Evolutionary conservation across 2,329 filamentous ascomycete genomes (phyloP).

Genomic region (Colletotrichum sp.): DNA sequence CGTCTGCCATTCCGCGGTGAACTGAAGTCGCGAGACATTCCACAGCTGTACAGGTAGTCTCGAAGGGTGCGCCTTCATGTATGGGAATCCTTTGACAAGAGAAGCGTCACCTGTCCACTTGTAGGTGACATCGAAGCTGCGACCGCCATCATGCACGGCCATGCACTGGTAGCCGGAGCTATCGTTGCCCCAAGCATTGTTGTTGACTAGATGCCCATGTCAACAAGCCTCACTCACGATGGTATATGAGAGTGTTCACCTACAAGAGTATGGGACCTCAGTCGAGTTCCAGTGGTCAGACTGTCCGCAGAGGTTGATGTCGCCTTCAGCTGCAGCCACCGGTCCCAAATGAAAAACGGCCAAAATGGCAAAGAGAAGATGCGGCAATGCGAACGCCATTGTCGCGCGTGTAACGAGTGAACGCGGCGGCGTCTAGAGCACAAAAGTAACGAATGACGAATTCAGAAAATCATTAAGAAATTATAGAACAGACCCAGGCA

Average conservation of each 20-base stretch:
- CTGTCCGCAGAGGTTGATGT: conserved; percentile 14
- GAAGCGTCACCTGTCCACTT: conserved; percentile 18
- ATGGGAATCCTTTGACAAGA: conserved; percentile 16
- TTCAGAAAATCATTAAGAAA: not conserved
- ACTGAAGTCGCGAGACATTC: conserved; percentile 14
- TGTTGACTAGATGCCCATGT: not conserved
- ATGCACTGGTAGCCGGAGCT: conserved; percentile 19
- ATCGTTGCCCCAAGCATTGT: conserved; percentile 20
- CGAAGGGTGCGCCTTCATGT: conserved; percentile 13
- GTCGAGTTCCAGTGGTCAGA: conserved; percentile 20
- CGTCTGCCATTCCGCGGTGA: conserved; percentile 14
- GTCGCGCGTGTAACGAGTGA: not conserved
- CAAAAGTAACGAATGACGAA: not conserved
- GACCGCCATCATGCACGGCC: conserved; percentile 8
- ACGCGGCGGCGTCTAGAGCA: not conserved
- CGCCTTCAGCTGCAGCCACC: not conserved
- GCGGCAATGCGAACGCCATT: not conserved
- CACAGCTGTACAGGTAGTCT: conserved; percentile 13
- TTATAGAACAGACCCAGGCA: not conserved
- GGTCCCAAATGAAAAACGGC: not conserved
- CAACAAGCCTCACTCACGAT: not conserved
- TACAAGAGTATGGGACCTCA: conserved; percentile 18
- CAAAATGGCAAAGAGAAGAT: not conserved
- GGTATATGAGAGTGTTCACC: not conserved
- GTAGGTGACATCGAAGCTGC: conserved; percentile 13